Percentiles rank a stretch among this genome's conserved stretches.
Evolutionary conservation across 148 eudicot species (phyloP).

Genomic region (Rheum nobile): DNA sequence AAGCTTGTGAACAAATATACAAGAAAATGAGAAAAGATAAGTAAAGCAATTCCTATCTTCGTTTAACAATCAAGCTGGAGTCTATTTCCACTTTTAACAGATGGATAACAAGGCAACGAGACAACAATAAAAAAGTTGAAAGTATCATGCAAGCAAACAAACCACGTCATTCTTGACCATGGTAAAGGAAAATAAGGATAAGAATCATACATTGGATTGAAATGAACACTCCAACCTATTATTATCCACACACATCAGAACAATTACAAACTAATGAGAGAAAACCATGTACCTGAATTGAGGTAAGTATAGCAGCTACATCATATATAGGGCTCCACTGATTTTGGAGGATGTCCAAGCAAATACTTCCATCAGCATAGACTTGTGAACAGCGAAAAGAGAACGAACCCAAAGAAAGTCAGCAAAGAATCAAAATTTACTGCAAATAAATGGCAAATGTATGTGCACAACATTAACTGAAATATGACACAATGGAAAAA

Average conservation of each 20-base stretch:
- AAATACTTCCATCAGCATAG: constrained; percentile 83
- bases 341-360: constrained; percentile 77
- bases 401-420: neutral
- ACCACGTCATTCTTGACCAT: neutral
- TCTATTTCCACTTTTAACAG: neutral
- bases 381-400: constrained; percentile 16
- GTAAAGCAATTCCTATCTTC: neutral
- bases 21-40: neutral
- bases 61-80: neutral
- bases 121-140: neutral
- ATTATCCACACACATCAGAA: neutral
- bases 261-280: neutral
- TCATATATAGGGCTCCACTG: constrained; percentile 91
- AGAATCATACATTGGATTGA: neutral
- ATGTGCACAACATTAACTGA: neutral
- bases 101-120: neutral
- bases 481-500: neutral
- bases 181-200: neutral
- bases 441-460: neutral
- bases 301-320: constrained; percentile 76
- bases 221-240: neutral
- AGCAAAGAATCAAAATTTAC: neutral
- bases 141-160: neutral
- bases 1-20: neutral
- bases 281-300: constrained; percentile 45